Base-by-base conservation (phyloP, 2,329 filamentous ascomycete genomes). In the Trichophyton benhamiae region DNA sequence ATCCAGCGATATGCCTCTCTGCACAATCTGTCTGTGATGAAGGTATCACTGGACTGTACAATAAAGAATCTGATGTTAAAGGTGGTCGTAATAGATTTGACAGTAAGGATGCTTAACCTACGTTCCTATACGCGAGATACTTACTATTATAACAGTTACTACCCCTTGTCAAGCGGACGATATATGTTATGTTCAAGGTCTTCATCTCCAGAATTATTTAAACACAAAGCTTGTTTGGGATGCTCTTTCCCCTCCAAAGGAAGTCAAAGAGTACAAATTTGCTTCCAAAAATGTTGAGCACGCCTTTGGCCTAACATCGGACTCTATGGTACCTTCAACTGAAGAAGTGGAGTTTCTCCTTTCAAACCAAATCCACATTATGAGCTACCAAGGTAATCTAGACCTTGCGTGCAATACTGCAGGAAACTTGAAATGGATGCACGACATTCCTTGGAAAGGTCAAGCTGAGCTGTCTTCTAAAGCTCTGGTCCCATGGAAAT, bases 11-110 rank as follows among this genome's bases (percentile, higher is more conserved):
- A 22, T 79, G 77, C 63, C 55, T 66, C 4, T 74, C 73, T 20
- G 76, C 74, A 2, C 62, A 65, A 9, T 30, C 59, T 1, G 71
- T 75, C 2, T 79, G 76, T 63, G 72, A 67, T 65, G 65, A 73
- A 1, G 71, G 74, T 2, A 71, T 77, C 1, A 70, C 75, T n/a
- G 65, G 66, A 13, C 70, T 71, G 61, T 78, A 77, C 59, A 74
- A 78, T 57, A 69, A 70, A 46, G 75, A 77, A 57, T 73, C 76
- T 3, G 68, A 70, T 15, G 30, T 55, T 20, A 62, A 66, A 3
- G 74, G 74, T 7, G 74, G 72, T 9, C 70, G 76, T 9, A 78
- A 78, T 61, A 70, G 74, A 30, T 79, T 75, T 63, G 76, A 80
- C 60, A 78, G 68, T 55, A 36, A 36, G 52, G n/a, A 20, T 17